Evolutionary conservation across 2,329 filamentous ascomycete genomes (phyloP), one percentile per base, ranked within the genome.

Genomic region (Fusarium virguliforme): DNA sequence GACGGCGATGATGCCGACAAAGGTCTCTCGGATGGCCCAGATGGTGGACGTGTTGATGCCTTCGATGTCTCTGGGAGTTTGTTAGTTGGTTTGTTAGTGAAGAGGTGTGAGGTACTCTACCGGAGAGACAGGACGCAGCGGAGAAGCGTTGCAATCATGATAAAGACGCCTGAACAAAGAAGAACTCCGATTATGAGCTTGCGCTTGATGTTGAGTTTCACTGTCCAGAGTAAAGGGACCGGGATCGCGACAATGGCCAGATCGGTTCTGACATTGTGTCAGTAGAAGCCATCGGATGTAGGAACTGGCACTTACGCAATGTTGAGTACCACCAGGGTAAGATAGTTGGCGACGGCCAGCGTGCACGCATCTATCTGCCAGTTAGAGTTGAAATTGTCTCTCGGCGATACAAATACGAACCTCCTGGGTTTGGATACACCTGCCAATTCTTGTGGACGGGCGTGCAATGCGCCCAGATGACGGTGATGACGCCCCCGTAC

Each of bases 21-120:
- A 83, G 3, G 81, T 83, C 71, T 85, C 83, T 48, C 83, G 78
- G 15, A 83, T 82, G 12, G 80, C 81, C 83, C 82, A 84, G 22
- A 83, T 82, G 0, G 81, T 82, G 26, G 79, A 79, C 3, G 77
- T 68, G 62, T 83, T 82, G 72, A 83, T 81, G 15, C 76, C 77
- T 18, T 80, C 51, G 38, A 82, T 79, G 28, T 79, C 74, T 28
- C 75, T 73, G 18, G 1, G 8, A 0, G 13, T 24, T 7, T 9
- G 40, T 72, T 48, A 72, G 65, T 13, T 22, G 15, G 34, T 10
- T 8, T 3, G 7, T 4, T 1, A 3, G 28, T 6, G 2, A 1
- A 1, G 18, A n/a, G 7, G 3, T 3, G 9, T 2, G 6, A 22
- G 22, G 3, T 6, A 10, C 15, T 54, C 15, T 64, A 70, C 70